Evolutionary conservation across 331 rosid genomes (phyloP).

Genomic region (Malus hybrid): DNA sequence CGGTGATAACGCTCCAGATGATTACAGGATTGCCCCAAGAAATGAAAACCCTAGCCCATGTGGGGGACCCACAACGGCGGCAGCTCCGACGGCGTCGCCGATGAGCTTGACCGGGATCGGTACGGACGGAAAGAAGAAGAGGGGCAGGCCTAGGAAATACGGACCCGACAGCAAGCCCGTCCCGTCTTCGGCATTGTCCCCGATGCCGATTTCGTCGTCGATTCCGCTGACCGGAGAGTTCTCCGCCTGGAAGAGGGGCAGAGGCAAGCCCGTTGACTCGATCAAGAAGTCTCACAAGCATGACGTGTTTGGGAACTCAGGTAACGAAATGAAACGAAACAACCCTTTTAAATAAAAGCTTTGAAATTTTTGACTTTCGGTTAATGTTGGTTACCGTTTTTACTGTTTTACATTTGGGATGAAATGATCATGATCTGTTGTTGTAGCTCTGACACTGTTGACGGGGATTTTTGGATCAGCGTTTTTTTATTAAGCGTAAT

Average conservation of each 20-base stretch:
- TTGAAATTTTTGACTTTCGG: slow-evolving; percentile 4
- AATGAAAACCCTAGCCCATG: slow-evolving; percentile 41
- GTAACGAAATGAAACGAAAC: slow-evolving; percentile 6
- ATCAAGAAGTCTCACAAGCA: slow-evolving; percentile 54
- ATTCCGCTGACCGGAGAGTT: slow-evolving; percentile 84
- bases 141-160: slow-evolving; percentile 89
- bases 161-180: slow-evolving; percentile 33
- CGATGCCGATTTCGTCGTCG: slow-evolving; percentile 93
- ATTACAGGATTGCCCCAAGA: slow-evolving; percentile 49
- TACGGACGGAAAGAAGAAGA: slow-evolving; percentile 63
- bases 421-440: slow-evolving; percentile 6
- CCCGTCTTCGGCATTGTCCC: slow-evolving; percentile 51
- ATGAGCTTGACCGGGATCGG: slow-evolving; percentile 9
- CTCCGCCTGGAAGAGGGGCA: slow-evolving; percentile 69
- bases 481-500: not conserved
- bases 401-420: slow-evolving; percentile 29
- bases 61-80: slow-evolving; percentile 22
- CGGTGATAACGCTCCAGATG: slow-evolving; percentile 48
- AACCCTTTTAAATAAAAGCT: not conserved
- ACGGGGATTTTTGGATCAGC: not conserved
- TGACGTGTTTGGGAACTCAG: slow-evolving; percentile 41
- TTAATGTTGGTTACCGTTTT: slow-evolving; percentile 8
- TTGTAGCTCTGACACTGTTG: not conserved
- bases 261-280: slow-evolving; percentile 49
- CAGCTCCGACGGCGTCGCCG: slow-evolving; percentile 18